Conservation (phyloP, 306 rosid species). For the Prunus davidiana region DNA sequence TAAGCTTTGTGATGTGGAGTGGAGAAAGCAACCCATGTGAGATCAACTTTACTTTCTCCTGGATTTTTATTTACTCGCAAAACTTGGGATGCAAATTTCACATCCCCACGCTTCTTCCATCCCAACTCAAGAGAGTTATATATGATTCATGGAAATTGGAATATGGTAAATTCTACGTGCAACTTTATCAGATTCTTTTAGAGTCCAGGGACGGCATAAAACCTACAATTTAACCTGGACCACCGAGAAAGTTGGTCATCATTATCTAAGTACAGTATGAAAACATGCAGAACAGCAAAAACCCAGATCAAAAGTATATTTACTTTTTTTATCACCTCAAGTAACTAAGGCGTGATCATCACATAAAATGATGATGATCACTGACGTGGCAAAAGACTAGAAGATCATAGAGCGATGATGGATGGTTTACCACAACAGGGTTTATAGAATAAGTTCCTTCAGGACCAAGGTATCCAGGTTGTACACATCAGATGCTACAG, state of each 20-base stretch:
- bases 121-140: no score
- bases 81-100: no score
- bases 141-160: no score
- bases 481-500: conserved; percentile 17
- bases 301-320: neutral
- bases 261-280: neutral
- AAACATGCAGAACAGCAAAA: neutral
- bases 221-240: neutral
- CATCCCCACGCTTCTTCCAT: no score
- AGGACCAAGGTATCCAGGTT: conserved; percentile 37
- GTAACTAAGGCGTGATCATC: neutral
- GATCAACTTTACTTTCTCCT: no score
- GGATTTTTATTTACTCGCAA: no score
- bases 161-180: no score
- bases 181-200: neutral
- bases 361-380: neutral
- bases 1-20: conserved; percentile 22
- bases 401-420: neutral
- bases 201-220: conserved; percentile 1
- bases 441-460: neutral
- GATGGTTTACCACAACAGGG: neutral
- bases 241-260: neutral
- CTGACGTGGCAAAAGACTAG: neutral
- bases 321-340: conserved; percentile 5
- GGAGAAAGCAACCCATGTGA: no score